These are phyloP conservation scores for Eucalyptus decipiens DNA, from an alignment of 345 rosid genomes.

Conservation along the genomic window DNA sequence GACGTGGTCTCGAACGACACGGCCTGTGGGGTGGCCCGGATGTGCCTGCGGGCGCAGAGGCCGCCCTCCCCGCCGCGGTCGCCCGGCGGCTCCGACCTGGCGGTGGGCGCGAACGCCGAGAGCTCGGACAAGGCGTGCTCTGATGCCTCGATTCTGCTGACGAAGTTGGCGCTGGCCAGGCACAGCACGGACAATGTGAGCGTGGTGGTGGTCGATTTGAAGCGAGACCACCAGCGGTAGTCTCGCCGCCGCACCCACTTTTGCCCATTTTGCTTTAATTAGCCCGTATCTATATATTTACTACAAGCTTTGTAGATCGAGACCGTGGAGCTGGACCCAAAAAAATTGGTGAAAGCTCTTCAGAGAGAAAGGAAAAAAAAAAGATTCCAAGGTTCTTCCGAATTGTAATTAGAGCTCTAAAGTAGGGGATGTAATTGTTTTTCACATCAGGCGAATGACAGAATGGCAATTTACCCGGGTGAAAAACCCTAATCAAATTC, in stretches of 20 bases:
- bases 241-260: neutral
- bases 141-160: slow-evolving; percentile 70
- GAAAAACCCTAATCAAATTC: neutral
- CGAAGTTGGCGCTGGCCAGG: slow-evolving; percentile 79
- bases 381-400: neutral
- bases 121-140: slow-evolving; percentile 55
- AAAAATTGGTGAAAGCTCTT: neutral
- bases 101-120: neutral
- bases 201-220: slow-evolving; percentile 74
- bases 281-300: neutral
- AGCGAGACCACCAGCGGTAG: slow-evolving; percentile 4
- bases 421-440: neutral
- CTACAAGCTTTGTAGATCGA: neutral
- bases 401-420: neutral
- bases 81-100: slow-evolving; percentile 1
- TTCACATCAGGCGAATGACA: neutral
- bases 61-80: slow-evolving; percentile 1
- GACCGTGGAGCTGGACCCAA: neutral
- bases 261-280: neutral
- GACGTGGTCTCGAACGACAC: slow-evolving; percentile 63
- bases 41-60: slow-evolving; percentile 36
- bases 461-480: neutral
- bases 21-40: slow-evolving; percentile 42
- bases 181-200: slow-evolving; percentile 75
- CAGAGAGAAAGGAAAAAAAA: neutral